Base-by-base conservation (phyloP, 441 rosid species). In the Raphanus hybrid region DNA sequence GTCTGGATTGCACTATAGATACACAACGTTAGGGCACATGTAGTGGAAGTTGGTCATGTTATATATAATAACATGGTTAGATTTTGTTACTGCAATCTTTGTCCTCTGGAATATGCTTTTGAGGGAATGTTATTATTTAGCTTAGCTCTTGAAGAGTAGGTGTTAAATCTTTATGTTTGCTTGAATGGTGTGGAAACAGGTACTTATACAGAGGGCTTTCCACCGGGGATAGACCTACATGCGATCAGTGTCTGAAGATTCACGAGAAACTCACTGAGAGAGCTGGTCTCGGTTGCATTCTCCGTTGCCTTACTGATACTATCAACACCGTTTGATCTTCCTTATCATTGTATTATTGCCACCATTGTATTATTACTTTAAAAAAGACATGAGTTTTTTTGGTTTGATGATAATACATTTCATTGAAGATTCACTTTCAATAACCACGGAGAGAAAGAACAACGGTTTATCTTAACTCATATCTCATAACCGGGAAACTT, bases 201-300 rank as follows among this genome's bases (percentile, higher is more conserved):
- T 93, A 93, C 79, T 77, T 90, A 71, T 93, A 95, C 54, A 85
- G 92, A 86, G 98, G 98, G 3, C 85, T 95, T 82, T 93, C 98
- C 3, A 90, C 99, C 5, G 99, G 96, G 10, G 97, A 95, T 81
- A 86, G 97, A 69, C 93, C 95, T 12, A 92, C 96, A 52, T 95
- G 97, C 43, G 97, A 95, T 45, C 97, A 93, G 48, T 95, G 99
- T 87, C 86, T 95, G 14, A 83, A 88, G 64, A 93, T 95, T 80
- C 99, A 91, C 29, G 98, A 89, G 82, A 92, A 88, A 74, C 86
- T 92, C 45, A 91, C 96, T 0, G 96, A 88, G 85, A 86, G 79
- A 85, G 99, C 98, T 81, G 98, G 98, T 55, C 80, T 87, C 73
- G 99, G 99, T 52, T 95, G 97, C 85, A 92, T 91, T 71, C 82